Conservation (phyloP, 2,329 filamentous ascomycete genomes). For the Diaporthe aspalathi region DNA sequence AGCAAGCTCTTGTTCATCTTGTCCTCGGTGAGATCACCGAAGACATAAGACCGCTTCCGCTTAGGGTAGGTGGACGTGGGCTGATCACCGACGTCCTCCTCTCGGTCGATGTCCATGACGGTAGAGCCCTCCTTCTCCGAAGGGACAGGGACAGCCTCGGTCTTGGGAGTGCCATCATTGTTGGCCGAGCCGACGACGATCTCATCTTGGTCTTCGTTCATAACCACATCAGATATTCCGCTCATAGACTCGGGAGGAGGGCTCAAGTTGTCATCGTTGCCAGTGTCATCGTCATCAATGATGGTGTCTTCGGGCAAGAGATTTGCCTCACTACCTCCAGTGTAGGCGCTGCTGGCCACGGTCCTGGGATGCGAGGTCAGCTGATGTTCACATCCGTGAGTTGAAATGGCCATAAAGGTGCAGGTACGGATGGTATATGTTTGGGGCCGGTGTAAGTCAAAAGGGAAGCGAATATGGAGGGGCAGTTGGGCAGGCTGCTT, state of each 20-base stretch:
- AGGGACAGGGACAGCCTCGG: conserved; percentile 50
- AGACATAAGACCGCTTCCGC: conserved; percentile 65
- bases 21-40: conserved; percentile 61
- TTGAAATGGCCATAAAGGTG: neutral
- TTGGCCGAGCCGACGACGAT: conserved; percentile 60
- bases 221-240: conserved; percentile 49
- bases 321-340: neutral
- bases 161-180: conserved; percentile 54
- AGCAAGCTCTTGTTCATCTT: conserved; percentile 54
- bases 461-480: neutral
- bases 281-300: conserved; percentile 50
- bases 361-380: conserved; percentile 1
- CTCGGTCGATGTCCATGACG: conserved; percentile 23
- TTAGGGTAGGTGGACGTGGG: conserved; percentile 56
- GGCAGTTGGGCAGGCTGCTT: neutral
- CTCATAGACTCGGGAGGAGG: conserved; percentile 55
- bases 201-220: conserved; percentile 59
- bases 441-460: neutral
- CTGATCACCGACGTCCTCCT: neutral
- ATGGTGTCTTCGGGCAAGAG: conserved; percentile 41
- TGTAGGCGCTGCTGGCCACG: conserved; percentile 28
- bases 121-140: conserved; percentile 52
- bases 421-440: neutral
- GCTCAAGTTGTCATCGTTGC: conserved; percentile 58
- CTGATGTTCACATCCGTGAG: neutral